Percentiles rank a stretch among this genome's conserved stretches.
These are phyloP conservation scores for Dioscorea alata DNA, from an alignment of 106 monocot genomes.

Conservation along the genomic window DNA sequence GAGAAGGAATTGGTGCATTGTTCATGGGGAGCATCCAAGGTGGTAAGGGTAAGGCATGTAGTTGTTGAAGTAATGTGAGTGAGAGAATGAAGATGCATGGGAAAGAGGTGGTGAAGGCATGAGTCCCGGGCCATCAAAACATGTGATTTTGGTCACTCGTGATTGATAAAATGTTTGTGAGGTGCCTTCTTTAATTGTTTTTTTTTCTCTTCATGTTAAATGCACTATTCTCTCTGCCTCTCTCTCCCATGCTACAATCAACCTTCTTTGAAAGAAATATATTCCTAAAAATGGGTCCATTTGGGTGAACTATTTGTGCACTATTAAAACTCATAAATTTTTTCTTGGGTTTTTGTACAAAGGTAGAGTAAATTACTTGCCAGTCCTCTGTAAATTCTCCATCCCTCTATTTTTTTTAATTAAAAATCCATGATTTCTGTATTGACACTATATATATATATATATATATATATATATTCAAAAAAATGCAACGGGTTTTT, in stretches of 20 bases:
- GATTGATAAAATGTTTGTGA: conserved; percentile 34
- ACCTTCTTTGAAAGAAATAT: not conserved
- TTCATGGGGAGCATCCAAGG: too few relatives aligned
- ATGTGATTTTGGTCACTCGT: conserved; percentile 17
- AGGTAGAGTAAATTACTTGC: not conserved
- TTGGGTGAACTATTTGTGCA: not conserved
- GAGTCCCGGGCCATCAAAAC: conserved; percentile 1
- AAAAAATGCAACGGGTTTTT: too few relatives aligned
- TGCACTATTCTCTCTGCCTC: conserved; percentile 2
- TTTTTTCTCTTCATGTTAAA: not conserved
- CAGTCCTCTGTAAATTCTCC: too few relatives aligned
- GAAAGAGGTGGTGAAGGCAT: too few relatives aligned
- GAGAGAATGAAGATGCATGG: too few relatives aligned
- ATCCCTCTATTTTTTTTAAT: too few relatives aligned
- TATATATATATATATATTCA: too few relatives aligned
- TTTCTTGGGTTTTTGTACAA: not conserved
- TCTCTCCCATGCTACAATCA: not conserved
- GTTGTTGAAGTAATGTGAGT: too few relatives aligned
- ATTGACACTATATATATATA: too few relatives aligned
- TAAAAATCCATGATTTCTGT: too few relatives aligned
- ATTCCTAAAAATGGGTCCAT: not conserved
- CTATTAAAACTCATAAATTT: not conserved
- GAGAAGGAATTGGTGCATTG: too few relatives aligned
- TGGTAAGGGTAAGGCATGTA: too few relatives aligned
- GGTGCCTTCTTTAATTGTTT: conserved; percentile 17